Conservation (phyloP, 1,139 yeast species). For the Insectozyma bohioensis region DNA sequence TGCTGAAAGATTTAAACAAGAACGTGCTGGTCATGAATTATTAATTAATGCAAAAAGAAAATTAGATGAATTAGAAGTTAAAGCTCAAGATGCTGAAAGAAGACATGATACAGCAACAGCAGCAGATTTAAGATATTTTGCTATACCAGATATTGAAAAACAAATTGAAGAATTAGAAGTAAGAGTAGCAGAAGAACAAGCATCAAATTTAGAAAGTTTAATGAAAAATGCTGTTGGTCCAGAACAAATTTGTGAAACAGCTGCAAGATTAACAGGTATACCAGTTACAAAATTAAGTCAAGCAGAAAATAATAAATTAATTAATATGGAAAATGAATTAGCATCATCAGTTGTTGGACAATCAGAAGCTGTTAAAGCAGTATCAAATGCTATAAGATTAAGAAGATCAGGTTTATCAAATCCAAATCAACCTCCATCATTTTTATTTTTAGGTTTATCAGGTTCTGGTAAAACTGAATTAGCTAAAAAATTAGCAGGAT, state of each 20-base stretch:
- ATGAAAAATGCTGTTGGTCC: slow-evolving; percentile 88
- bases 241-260: slow-evolving; percentile 94
- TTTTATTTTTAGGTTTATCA: slow-evolving; percentile 89
- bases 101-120: slow-evolving; percentile 92
- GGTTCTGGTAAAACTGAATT: slow-evolving; percentile 99
- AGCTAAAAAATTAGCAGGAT: slow-evolving; percentile 94
- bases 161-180: slow-evolving; percentile 75
- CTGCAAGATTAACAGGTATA: slow-evolving; percentile 94
- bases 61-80: slow-evolving; percentile 86
- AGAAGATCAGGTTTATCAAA: slow-evolving; percentile 95
- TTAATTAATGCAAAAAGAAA: slow-evolving; percentile 85
- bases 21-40: slow-evolving; percentile 89
- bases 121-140: slow-evolving; percentile 94
- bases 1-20: slow-evolving; percentile 82
- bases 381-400: slow-evolving; percentile 89
- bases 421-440: slow-evolving; percentile 95
- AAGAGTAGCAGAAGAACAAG: slow-evolving; percentile 72
- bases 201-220: slow-evolving; percentile 62
- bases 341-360: slow-evolving; percentile 91
- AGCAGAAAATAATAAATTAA: slow-evolving; percentile 90
- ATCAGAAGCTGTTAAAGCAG: slow-evolving; percentile 93
- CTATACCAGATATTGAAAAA: slow-evolving; percentile 86
- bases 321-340: slow-evolving; percentile 89
- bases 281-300: slow-evolving; percentile 97
- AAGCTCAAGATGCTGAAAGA: slow-evolving; percentile 96